phyloP scores from a whole-genome alignment of 768 basidiomycete genomes.

The Xerocomus spinulosus region DNA sequence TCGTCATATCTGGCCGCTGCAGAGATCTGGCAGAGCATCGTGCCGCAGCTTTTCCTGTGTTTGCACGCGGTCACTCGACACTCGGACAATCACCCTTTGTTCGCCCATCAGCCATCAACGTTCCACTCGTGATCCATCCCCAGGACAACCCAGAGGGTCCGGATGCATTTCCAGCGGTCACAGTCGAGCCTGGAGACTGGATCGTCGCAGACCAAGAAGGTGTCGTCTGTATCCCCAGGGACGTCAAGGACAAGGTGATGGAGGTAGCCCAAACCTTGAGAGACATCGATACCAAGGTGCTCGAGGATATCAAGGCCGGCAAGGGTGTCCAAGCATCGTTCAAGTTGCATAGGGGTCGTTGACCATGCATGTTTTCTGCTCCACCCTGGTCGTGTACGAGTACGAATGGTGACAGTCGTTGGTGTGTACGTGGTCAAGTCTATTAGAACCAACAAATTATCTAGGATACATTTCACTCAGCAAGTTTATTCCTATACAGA shows the following conservation, averaged over 20 bases:
- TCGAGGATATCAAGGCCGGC: slow-evolving; percentile 72
- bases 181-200: slow-evolving; percentile 71
- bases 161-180: slow-evolving; percentile 48
- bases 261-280: slow-evolving; percentile 54
- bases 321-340: slow-evolving; percentile 76
- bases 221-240: slow-evolving; percentile 72
- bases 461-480: background rate
- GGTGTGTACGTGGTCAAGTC: too few species aligned
- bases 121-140: slow-evolving; percentile 49
- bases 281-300: slow-evolving; percentile 65
- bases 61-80: slow-evolving; percentile 76
- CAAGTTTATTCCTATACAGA: background rate
- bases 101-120: slow-evolving; percentile 69
- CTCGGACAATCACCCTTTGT: slow-evolving; percentile 84
- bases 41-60: slow-evolving; percentile 69
- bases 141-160: slow-evolving; percentile 28
- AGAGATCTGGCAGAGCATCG: slow-evolving; percentile 81
- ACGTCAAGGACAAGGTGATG: slow-evolving; percentile 50
- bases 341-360: slow-evolving; percentile 62
- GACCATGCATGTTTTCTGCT: too few species aligned
- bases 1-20: slow-evolving; percentile 80
- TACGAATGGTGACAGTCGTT: background rate
- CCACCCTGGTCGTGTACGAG: too few species aligned
- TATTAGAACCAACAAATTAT: slow-evolving; percentile 5
- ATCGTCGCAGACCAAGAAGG: slow-evolving; percentile 88